Base-by-base conservation (phyloP, 2,329 filamentous ascomycete genomes). In the Beauveria asiatica region DNA sequence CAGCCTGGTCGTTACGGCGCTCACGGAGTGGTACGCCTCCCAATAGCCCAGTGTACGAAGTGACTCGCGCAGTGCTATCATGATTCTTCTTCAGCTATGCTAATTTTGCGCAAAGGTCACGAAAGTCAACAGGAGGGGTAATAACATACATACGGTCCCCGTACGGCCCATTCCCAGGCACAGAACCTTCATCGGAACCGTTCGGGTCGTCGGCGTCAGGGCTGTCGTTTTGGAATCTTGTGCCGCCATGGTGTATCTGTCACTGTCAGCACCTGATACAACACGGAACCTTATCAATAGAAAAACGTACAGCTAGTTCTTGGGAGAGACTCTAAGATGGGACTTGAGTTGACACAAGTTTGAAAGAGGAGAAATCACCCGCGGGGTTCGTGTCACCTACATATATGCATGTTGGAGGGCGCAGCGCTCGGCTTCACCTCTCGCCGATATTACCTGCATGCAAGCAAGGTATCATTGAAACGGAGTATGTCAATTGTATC, bases 101-200 rank as follows among this genome's bases (percentile, higher is more conserved):
- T 45, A 5, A 7, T n/a, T 44, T 25, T 6, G 1, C 11, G 30
- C 5, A 6, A 37, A 37, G 13, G 0, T 16, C 13, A 1, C 13
- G 5, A 37, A 11, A 16, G 5, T 16, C 33, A 37, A 37, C 5
- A 37, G 5, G 13, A 13, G 33, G 33, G 33, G 13, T 0, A 37
- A 11, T 13, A 16, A 60, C 52, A 2, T 51, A 56, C 59, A 61
- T 5, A 30, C 23, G 13, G 59, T 61, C n/a, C 59, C 59, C 1
- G 59, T 61, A 11, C 59, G 59, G 2, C 52, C 46, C 33, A 56
- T 25, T 3, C 59, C 59, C 13, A 61, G 37, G 30, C 59, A 61
- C 16, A 61, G 39, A 4, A 61, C 59, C 45, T 56, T 61, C 59
- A 61, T 61, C 6, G 59, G 59, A 7, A 45, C 46, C 3, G 59